Base-by-base conservation (phyloP, 1,139 yeast species). In the Kurtzmaniella quercitrusa region DNA sequence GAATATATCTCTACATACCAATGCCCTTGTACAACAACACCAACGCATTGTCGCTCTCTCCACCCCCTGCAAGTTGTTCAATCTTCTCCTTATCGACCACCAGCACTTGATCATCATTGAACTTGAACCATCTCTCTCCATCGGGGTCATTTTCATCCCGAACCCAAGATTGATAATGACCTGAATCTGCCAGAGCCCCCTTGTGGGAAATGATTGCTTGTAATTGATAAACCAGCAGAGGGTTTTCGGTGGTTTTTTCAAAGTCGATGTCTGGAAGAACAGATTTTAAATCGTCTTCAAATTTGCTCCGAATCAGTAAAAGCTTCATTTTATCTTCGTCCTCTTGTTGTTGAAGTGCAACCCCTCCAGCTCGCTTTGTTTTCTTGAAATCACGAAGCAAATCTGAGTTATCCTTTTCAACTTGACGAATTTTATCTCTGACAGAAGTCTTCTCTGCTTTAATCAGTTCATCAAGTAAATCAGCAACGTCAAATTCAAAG, bases 181-280 rank as follows among this genome's bases (percentile, higher is more conserved):
- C 99, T 34, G 96, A 85, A 62, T 94, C 98, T 0, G 98, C 97
- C 41, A 91, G 82, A 4, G 96, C 85, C 40, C 99, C 99, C 56
- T 85, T 86, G 66, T 93, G 99, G 2, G 98, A 90, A 47, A 93
- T 81, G 23, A 93, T 80, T 1, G 96, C 93, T 42, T 73, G 72
- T 51, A 94, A 77, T 53, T 89, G 90, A 60, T 93, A 93, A 34
- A 93, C 78, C 1, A 94, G 89, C 1, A 95, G 84, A 3, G 96
- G 93, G 58, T 91, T 91, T 54, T 87, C 91, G 15, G 90, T 86
- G 4, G 75, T 67, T 37, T 64, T 62, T 4, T 64, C 63, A 40
- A 66, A 49, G 43, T 60, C 54, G 14, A 54, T 41, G n/a, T 53
- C 51, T 4, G 77, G 76, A 40, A 76, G 63, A 2, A 66, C 65